Conservation (phyloP, 2,329 filamentous ascomycete species). For the Coniochaeta sp. region DNA sequence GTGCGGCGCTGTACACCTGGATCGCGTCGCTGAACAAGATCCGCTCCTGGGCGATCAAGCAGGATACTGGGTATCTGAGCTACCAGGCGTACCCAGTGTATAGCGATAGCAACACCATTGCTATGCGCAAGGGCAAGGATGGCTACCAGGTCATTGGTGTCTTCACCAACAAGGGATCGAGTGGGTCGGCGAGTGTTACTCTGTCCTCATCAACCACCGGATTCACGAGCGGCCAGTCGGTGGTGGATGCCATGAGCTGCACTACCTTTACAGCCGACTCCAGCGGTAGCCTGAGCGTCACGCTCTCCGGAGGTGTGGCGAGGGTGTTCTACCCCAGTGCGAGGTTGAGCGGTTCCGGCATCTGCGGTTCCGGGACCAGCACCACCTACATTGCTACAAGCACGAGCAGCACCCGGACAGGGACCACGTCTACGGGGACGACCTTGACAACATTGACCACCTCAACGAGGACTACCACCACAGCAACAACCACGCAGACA, state of each 20-base stretch:
- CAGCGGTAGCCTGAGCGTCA: conserved; percentile 33
- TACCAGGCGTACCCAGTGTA: conserved; percentile 30
- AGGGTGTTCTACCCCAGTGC: conserved; percentile 30
- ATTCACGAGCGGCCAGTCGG: conserved; percentile 23
- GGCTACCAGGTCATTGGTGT: conserved; percentile 28
- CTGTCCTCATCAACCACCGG: conserved; percentile 28
- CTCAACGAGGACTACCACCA: no score
- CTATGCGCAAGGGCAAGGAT: conserved; percentile 35
- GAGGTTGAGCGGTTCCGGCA: conserved; percentile 24
- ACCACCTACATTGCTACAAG: background rate
- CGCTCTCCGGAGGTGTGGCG: conserved; percentile 34
- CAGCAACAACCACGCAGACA: no score
- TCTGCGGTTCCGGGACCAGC: conserved; percentile 20
- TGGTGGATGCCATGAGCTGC: conserved; percentile 38
- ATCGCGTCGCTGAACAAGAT: conserved; percentile 42
- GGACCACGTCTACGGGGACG: conserved; percentile 6
- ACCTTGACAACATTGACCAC: conserved; percentile 5
- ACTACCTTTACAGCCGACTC: conserved; percentile 30
- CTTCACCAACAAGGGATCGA: conserved; percentile 31
- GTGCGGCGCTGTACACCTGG: conserved; percentile 33
- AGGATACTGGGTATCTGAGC: conserved; percentile 28
- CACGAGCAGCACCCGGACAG: no score
- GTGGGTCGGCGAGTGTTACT: conserved; percentile 21
- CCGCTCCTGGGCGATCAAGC: conserved; percentile 34
- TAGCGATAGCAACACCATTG: conserved; percentile 32